Percentiles rank a stretch among this genome's conserved stretches.
Evolutionary conservation across 2,329 filamentous ascomycete species (phyloP).

Genomic region (Diaporthe velutina): DNA sequence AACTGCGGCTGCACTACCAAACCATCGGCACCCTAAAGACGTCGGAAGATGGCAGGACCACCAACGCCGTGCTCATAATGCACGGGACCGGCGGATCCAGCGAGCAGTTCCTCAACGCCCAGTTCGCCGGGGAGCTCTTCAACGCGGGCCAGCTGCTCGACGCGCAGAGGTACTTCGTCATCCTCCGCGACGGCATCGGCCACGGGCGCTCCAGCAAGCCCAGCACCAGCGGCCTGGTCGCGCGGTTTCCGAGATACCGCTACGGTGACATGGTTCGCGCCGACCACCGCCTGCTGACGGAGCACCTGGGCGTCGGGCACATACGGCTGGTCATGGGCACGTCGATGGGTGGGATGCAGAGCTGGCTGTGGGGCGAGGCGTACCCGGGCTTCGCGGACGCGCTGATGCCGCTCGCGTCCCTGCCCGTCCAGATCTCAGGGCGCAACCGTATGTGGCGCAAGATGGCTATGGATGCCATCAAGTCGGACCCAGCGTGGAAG

Average conservation of each 20-base stretch:
- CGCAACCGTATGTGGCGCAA: slow-evolving; percentile 45
- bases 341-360: slow-evolving; percentile 46
- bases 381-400: slow-evolving; percentile 44
- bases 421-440: slow-evolving; percentile 44
- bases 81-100: slow-evolving; percentile 44
- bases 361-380: slow-evolving; percentile 42
- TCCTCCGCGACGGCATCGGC: slow-evolving; percentile 46
- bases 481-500: slow-evolving; percentile 41
- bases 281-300: slow-evolving; percentile 44
- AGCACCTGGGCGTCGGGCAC: slow-evolving; percentile 43
- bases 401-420: slow-evolving; percentile 43
- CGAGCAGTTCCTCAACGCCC: slow-evolving; percentile 41
- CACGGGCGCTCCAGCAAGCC: slow-evolving; percentile 47
- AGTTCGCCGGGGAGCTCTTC: slow-evolving; percentile 45
- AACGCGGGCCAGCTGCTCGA: slow-evolving; percentile 44
- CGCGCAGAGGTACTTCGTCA: slow-evolving; percentile 42
- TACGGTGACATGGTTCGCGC: slow-evolving; percentile 45
- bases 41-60: slow-evolving; percentile 35
- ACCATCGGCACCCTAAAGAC: slow-evolving; percentile 32
- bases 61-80: slow-evolving; percentile 45
- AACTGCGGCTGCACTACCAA: slow-evolving; percentile 38
- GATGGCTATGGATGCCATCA: slow-evolving; percentile 44
- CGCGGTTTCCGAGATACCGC: slow-evolving; percentile 42
- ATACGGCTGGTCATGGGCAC: slow-evolving; percentile 44
- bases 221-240: slow-evolving; percentile 41